Base-by-base conservation (phyloP, 139 green algal genomes). In the Deuterostichococcus epilithicus region DNA sequence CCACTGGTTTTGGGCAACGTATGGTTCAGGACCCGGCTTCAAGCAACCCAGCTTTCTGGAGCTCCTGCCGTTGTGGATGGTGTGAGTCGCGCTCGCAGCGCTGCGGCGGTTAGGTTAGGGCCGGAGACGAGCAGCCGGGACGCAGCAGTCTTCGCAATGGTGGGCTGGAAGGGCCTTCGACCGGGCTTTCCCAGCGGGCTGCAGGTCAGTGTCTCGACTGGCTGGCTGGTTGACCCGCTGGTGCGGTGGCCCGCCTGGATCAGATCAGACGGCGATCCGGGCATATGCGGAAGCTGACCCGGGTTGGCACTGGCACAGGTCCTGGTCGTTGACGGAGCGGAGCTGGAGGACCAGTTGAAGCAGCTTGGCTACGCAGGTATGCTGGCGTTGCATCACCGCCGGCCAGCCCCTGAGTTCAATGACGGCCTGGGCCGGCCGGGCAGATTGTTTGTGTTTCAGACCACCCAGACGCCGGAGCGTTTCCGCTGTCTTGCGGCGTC, bases 361-460 rank as follows among this genome's bases (percentile, higher is more conserved):
- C n/a, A 77, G 60, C 77, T 81, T 30, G 72, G 59, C 0, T 81
- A 81, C 58, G 39, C 39, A 37, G 77, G 77, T 81, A 34, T 68
- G 76, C 18, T 38, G 26, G 32, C 26, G 66, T 23, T 34, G 68
- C 20, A 28, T 73, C n/a, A n/a, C n/a, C n/a, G 36, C 65, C n/a
- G 22, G n/a, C 35, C 35, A 23, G 28, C 22, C 25, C 73, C 23
- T 42, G 1, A 13, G 37, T 15, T 18, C 28, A 33, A 35, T 75
- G 15, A 13, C 45, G 45, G 18, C 15, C 45, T 60, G 15, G 45
- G 45, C 15, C 15, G 45, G 13, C 45, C 13, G 13, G 45, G 45
- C 15, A 60, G 18, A 13, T 60, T 60, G 13, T 60, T 13, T 60
- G 45, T n/a, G n/a, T n/a, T n/a, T n/a, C n/a, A n/a, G n/a, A n/a